Evolutionary conservation across 164 flowering plant genomes (phyloP).

Genomic region (Magnolia sinica): DNA sequence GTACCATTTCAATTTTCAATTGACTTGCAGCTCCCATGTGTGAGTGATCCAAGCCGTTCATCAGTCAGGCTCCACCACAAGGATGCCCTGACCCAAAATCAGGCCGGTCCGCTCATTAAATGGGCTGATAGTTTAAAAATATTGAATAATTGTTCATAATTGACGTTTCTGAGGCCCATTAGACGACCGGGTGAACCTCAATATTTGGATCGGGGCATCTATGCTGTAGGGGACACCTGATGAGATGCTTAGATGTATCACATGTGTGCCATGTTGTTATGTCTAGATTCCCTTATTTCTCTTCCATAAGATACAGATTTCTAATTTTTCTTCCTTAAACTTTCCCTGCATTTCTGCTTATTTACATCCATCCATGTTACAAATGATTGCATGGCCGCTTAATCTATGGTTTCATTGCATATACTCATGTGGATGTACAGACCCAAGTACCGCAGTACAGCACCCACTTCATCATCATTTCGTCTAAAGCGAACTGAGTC

Average conservation of each 20-base stretch:
- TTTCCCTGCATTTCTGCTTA: background rate
- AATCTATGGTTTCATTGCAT: constrained; percentile 10
- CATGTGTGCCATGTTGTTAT: background rate
- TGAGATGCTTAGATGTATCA: background rate
- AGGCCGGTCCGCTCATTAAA: too few relatives aligned
- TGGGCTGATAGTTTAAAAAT: background rate
- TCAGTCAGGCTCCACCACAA: too few relatives aligned
- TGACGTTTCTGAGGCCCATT: background rate
- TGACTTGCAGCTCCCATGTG: too few relatives aligned
- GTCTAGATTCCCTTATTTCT: background rate
- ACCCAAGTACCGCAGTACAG: constrained; percentile 26
- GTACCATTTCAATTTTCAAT: too few relatives aligned
- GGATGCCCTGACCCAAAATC: too few relatives aligned
- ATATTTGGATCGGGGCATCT: background rate
- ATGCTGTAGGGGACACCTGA: background rate
- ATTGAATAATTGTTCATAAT: background rate
- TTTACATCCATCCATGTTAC: background rate
- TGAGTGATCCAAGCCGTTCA: too few relatives aligned
- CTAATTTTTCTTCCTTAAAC: background rate
- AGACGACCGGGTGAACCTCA: background rate
- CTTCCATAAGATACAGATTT: background rate
- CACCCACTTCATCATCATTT: constrained; percentile 3
- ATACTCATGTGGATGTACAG: constrained; percentile 27
- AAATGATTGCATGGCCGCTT: background rate
- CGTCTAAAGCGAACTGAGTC: constrained; percentile 19